Conservation (phyloP, 768 basidiomycete genomes). For the Tricholoma flavovirens region DNA sequence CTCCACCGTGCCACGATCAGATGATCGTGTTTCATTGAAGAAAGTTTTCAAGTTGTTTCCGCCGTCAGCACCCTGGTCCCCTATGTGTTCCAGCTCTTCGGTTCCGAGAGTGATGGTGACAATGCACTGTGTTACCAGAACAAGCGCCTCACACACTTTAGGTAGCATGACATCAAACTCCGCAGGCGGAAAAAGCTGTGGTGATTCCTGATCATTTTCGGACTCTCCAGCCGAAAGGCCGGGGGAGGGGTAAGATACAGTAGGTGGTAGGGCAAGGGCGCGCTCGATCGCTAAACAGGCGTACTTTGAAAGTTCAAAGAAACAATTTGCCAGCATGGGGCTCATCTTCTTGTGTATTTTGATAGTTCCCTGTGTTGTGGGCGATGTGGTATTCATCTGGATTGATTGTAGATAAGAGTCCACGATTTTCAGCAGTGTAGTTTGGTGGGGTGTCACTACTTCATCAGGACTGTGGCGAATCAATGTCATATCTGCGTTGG, state of each 20-base stretch:
- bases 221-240: slow-evolving; percentile 1
- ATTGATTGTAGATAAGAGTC: slow-evolving; percentile 75
- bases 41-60: slow-evolving; percentile 32
- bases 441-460: slow-evolving; percentile 79
- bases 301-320: slow-evolving; percentile 58
- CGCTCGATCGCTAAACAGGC: slow-evolving; percentile 46
- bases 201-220: neutral
- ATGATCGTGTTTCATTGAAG: slow-evolving; percentile 39
- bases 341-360: slow-evolving; percentile 39
- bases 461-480: slow-evolving; percentile 48
- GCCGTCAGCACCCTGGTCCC: slow-evolving; percentile 10
- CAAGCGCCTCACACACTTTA: slow-evolving; percentile 74
- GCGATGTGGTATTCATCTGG: slow-evolving; percentile 25
- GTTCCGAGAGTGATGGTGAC: slow-evolving; percentile 55
- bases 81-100: slow-evolving; percentile 28
- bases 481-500: slow-evolving; percentile 9
- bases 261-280: slow-evolving; percentile 31
- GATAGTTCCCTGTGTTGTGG: slow-evolving; percentile 25
- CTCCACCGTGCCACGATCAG: slow-evolving; percentile 45
- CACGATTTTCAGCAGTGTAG: slow-evolving; percentile 78
- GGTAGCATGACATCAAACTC: slow-evolving; percentile 68
- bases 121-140: slow-evolving; percentile 74
- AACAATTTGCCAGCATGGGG: slow-evolving; percentile 55
- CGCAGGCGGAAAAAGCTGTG: slow-evolving; percentile 20
- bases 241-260: neutral